A percentile compares a stretch with the other conserved stretches of the same genome.
phyloP scores from a whole-genome alignment of 345 rosid genomes.

The Gossypium turneri region DNA sequence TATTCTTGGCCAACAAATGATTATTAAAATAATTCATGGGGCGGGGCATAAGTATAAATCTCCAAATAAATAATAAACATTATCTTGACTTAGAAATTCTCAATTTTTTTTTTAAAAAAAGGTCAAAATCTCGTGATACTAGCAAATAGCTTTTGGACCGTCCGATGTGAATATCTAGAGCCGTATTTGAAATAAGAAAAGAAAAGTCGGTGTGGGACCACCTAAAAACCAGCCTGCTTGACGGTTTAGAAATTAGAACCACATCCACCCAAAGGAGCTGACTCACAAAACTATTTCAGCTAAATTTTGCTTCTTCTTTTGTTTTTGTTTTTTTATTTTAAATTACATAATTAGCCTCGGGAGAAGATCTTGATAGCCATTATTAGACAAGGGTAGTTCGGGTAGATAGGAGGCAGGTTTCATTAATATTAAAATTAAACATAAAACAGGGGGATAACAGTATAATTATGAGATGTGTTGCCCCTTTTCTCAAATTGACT shows the following conservation, averaged over 20 bases:
- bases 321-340: background rate
- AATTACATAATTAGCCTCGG: background rate
- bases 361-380: background rate
- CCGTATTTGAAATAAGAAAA: background rate
- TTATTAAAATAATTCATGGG: background rate
- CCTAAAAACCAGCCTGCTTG: constrained; percentile 12
- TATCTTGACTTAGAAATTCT: background rate
- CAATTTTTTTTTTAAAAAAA: background rate
- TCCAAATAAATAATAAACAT: background rate
- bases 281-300: constrained; percentile 20
- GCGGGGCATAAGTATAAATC: background rate
- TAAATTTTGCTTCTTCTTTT: constrained; percentile 7
- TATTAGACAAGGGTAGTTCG: background rate
- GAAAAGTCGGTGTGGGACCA: constrained; percentile 4
- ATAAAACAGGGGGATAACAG: background rate
- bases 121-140: constrained; percentile 23
- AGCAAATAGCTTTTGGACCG: constrained; percentile 19
- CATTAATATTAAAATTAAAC: background rate
- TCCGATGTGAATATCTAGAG: constrained; percentile 23
- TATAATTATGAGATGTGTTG: background rate
- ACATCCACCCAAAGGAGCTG: constrained; percentile 21
- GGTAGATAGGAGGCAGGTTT: background rate
- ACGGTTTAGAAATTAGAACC: constrained; percentile 26
- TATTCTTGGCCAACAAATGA: no score
- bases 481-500: constrained; percentile 9